A percentile compares a stretch with the other conserved stretches of the same genome.
phyloP scores from a whole-genome alignment of 2,329 filamentous ascomycete genomes.

The Nemania sp. region DNA sequence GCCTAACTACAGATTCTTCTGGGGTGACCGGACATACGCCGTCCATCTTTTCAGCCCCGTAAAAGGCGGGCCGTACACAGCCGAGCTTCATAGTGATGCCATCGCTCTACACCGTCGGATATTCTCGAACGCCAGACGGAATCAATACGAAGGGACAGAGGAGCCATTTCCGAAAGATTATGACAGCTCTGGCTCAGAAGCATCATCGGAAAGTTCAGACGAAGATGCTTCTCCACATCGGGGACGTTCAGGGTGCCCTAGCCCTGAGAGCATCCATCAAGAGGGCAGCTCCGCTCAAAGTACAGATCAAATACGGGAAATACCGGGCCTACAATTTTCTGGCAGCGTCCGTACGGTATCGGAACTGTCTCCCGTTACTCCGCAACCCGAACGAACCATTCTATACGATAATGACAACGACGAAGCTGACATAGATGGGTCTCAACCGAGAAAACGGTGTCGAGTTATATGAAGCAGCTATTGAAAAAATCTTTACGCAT shows the following conservation, averaged over 20 bases:
- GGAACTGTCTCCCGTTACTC: neutral
- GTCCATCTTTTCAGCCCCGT: slow-evolving; percentile 7
- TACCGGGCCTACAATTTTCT: neutral
- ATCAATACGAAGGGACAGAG: neutral
- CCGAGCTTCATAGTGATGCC: slow-evolving; percentile 4
- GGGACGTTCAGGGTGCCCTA: neutral
- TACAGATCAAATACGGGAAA: too few relatives aligned
- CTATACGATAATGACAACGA: slow-evolving; percentile 1
- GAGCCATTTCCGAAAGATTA: too few relatives aligned
- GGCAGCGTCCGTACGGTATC: neutral
- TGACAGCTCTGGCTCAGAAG: neutral
- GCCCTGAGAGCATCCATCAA: neutral
- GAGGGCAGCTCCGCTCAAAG: neutral
- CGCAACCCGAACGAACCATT: too few relatives aligned
- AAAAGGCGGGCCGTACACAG: slow-evolving; percentile 5
- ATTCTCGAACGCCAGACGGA: slow-evolving; percentile 1
- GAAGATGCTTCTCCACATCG: neutral
- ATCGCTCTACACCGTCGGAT: neutral
- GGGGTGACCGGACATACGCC: neutral
- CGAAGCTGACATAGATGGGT: neutral
- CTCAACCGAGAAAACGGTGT: neutral
- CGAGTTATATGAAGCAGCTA: neutral
- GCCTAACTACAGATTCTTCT: slow-evolving; percentile 16
- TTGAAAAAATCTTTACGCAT: too few relatives aligned
- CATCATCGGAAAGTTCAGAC: neutral